phyloP scores from a whole-genome alignment of 352 stramenopile genomes.

The Phytopythium kandeliae region DNA sequence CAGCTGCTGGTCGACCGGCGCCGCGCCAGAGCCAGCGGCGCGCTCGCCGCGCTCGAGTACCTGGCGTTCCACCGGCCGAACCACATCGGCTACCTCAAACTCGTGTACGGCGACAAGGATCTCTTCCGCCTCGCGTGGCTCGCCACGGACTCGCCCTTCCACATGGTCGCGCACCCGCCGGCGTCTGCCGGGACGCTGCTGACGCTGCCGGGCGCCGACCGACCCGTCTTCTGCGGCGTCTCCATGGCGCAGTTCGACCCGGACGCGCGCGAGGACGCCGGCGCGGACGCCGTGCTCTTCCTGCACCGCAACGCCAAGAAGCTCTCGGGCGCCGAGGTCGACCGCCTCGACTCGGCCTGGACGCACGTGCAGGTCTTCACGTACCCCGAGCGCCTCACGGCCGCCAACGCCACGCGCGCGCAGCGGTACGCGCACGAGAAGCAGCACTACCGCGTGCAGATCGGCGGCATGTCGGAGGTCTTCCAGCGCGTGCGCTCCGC shows the following conservation, averaged over 20 bases:
- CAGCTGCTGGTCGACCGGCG: constrained; percentile 45
- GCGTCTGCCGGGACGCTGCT: constrained; percentile 25
- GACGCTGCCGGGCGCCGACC: neutral
- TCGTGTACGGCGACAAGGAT: constrained; percentile 55
- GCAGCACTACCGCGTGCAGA: neutral
- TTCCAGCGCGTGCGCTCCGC: no score
- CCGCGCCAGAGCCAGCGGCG: constrained; percentile 28
- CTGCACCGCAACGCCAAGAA: constrained; percentile 48
- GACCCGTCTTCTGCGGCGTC: constrained; percentile 38
- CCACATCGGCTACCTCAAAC: constrained; percentile 22
- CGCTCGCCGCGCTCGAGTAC: constrained; percentile 16
- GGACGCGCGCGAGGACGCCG: neutral
- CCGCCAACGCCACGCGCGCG: neutral
- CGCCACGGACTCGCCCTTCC: constrained; percentile 30
- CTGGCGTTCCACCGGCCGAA: constrained; percentile 39
- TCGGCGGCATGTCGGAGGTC: no score
- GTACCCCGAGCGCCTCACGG: neutral
- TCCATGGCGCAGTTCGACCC: constrained; percentile 43
- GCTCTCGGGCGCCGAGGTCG: constrained; percentile 8
- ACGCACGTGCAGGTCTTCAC: neutral
- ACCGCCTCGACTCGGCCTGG: neutral
- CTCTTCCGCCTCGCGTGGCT: constrained; percentile 59
- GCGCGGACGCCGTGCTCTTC: constrained; percentile 26
- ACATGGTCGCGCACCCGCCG: constrained; percentile 43
- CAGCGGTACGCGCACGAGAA: neutral